Evolutionary conservation across 2,329 filamentous ascomycete species (phyloP).

Genomic region (Westerdykella aurantiaca): DNA sequence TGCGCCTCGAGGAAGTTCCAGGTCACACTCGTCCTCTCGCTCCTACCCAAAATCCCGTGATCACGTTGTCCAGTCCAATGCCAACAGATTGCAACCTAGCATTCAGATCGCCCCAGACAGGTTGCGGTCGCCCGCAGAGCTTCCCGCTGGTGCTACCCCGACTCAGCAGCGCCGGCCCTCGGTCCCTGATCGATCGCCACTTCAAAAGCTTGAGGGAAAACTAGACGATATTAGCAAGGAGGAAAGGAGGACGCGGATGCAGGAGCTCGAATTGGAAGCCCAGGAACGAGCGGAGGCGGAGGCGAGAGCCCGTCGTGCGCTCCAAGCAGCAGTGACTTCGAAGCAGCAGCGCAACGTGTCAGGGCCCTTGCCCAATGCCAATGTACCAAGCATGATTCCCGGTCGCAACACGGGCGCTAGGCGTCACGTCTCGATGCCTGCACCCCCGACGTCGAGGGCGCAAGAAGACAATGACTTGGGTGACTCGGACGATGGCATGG

Average conservation of each 20-base stretch:
- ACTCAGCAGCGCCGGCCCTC: slow-evolving; percentile 42
- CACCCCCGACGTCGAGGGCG: slow-evolving; percentile 13
- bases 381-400: slow-evolving; percentile 8
- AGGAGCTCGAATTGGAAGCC: slow-evolving; percentile 71
- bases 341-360: slow-evolving; percentile 27
- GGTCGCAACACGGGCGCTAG: slow-evolving; percentile 15
- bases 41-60: slow-evolving; percentile 25
- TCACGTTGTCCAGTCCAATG: slow-evolving; percentile 28
- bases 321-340: slow-evolving; percentile 19
- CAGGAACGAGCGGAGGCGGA: slow-evolving; percentile 54
- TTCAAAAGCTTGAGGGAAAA: slow-evolving; percentile 88
- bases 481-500: slow-evolving; percentile 23
- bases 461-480: slow-evolving; percentile 20
- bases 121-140: slow-evolving; percentile 25
- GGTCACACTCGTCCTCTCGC: slow-evolving; percentile 17
- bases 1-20: slow-evolving; percentile 27
- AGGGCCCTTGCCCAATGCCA: slow-evolving; percentile 16
- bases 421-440: slow-evolving; percentile 33
- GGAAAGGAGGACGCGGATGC: slow-evolving; percentile 79
- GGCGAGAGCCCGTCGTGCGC: slow-evolving; percentile 26
- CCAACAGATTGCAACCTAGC: slow-evolving; percentile 31
- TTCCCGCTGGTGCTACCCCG: slow-evolving; percentile 20
- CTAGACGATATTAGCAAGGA: slow-evolving; percentile 92
- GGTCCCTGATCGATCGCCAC: slow-evolving; percentile 77
- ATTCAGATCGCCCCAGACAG: slow-evolving; percentile 29